Evolutionary conservation across 1,284 basidiomycete species (phyloP), one percentile per base, ranked within the genome.

Genomic region (Phellopilus nigrolimitatus): DNA sequence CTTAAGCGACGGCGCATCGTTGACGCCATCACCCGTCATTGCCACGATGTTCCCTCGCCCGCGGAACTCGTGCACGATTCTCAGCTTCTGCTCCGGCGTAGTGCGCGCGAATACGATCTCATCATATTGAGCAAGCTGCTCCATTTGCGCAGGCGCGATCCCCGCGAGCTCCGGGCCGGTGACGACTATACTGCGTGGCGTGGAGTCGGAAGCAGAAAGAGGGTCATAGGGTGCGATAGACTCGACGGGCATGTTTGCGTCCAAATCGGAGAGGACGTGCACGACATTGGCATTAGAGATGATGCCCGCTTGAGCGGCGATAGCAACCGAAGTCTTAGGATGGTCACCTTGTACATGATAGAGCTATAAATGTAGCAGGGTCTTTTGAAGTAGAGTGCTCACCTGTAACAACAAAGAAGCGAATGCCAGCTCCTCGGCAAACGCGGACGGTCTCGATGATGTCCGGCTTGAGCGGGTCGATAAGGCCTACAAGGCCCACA

Each of bases 101-200:
- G 84, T 88, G 27, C 85, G 74, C 0, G 84, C 82, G 55, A 88
- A 88, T 6, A 88, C 84, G 51, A 88, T 74, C n/a, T n/a, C n/a
- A 25, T 77, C 71, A 62, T 82, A 87, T 45, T 72, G 56, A 65
- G 73, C 53, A 66, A 75, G 59, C 34, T 61, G 54, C 28, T 78
- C 71, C 75, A 79, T 79, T 53, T 80, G 74, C 2, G 63, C 57
- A 2, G 71, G 67, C 41, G 68, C 66, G 51, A 78, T 68, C 28
- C 66, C 67, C 62, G 73, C 72, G 49, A 82, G 65, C 51, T 82
- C 79, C 4, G 69, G 54, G 3, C 80, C 79, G 13, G 73, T 76
- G 38, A 81, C 64, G 9, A 80, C 76, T 42, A 78, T 66, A n/a
- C n/a, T n/a, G n/a, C n/a, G n/a, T n/a, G n/a, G 43, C 72, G 69